Percentiles rank a stretch among this genome's conserved stretches.
Evolutionary conservation across 1,284 basidiomycete genomes (phyloP).

Genomic region (Heterobasidion parviporum): DNA sequence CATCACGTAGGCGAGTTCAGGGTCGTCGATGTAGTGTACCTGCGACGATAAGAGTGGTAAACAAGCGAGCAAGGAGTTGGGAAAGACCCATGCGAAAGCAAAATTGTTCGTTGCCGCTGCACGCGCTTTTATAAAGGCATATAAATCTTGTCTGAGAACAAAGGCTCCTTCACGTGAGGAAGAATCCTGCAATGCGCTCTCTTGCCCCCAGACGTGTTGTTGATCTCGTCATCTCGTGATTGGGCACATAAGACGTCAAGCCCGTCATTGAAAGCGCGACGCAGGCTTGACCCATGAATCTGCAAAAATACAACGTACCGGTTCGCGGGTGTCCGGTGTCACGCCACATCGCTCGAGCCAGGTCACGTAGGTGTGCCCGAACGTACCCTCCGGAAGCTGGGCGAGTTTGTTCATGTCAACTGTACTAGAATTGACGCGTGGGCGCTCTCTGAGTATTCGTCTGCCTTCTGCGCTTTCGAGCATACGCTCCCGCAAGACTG

Average conservation of each 20-base stretch:
- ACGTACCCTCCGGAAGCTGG: constrained; percentile 68
- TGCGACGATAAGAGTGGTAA: constrained; percentile 21
- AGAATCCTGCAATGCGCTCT: too few species aligned
- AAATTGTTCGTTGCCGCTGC: too few species aligned
- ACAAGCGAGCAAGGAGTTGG: too few species aligned
- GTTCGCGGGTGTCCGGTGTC: constrained; percentile 92
- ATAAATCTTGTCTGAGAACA: too few species aligned
- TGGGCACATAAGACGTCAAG: too few species aligned
- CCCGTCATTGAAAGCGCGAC: not conserved
- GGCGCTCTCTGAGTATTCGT: constrained; percentile 76
- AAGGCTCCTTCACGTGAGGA: too few species aligned
- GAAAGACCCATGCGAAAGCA: too few species aligned
- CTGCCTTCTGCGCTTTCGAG: constrained; percentile 74
- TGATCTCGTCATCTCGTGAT: too few species aligned
- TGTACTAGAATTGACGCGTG: constrained; percentile 73
- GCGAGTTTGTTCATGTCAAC: constrained; percentile 68
- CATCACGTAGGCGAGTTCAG: constrained; percentile 94
- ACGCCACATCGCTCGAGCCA: constrained; percentile 90
- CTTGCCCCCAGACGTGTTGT: too few species aligned
- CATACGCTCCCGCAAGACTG: constrained; percentile 75
- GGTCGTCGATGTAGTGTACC: constrained; percentile 92
- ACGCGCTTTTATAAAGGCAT: too few species aligned
- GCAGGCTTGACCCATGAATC: not conserved
- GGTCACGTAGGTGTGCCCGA: constrained; percentile 83
- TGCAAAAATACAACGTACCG: constrained; percentile 44